phyloP scores from a whole-genome alignment of 2,329 filamentous ascomycete species.

The Zarea fungicola region DNA sequence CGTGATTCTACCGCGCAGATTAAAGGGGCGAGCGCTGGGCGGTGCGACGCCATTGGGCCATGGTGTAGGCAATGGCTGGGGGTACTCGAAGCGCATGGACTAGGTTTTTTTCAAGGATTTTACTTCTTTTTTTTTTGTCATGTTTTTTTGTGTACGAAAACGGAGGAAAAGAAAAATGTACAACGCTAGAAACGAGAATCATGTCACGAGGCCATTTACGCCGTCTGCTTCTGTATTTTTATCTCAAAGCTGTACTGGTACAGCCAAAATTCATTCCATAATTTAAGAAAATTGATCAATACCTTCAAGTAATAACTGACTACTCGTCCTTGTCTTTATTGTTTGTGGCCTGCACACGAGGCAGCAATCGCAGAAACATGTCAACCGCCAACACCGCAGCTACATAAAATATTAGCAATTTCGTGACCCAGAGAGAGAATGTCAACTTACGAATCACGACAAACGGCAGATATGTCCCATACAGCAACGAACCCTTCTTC shows the following conservation, averaged over 20 bases:
- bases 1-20: constrained; percentile 49
- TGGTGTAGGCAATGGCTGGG: constrained; percentile 53
- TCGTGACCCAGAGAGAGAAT: neutral
- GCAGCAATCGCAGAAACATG: constrained; percentile 49
- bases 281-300: neutral
- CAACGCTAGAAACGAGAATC: neutral
- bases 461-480: constrained; percentile 48
- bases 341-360: constrained; percentile 31
- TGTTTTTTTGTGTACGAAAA: neutral
- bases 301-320: neutral
- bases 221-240: neutral
- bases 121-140: too few species aligned
- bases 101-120: constrained; percentile 24
- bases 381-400: constrained; percentile 47
- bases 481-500: constrained; percentile 42
- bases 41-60: constrained; percentile 55
- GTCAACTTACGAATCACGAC: constrained; percentile 45
- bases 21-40: constrained; percentile 46
- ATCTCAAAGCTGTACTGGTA: neutral
- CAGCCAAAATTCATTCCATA: neutral
- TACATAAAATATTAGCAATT: constrained; percentile 20
- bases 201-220: neutral
- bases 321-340: constrained; percentile 33
- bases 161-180: neutral
- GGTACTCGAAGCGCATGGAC: constrained; percentile 51